These are phyloP conservation scores for Elymus sibiricus DNA, from an alignment of 176 grass and related monocot genomes.

Conservation along the genomic window DNA sequence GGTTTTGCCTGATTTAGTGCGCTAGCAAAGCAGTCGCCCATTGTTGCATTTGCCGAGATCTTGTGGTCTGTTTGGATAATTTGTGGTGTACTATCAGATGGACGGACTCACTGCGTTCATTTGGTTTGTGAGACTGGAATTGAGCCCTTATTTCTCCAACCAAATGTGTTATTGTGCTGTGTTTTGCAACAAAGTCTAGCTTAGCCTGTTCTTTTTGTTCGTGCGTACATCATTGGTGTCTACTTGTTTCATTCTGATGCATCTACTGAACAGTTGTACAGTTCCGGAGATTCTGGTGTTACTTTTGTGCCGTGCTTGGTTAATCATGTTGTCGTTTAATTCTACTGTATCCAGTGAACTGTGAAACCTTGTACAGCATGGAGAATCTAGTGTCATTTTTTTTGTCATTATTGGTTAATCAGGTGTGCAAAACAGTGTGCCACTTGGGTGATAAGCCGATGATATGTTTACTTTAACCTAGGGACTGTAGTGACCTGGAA, in stretches of 20 bases:
- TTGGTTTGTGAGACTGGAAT: conserved; percentile 3
- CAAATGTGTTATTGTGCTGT: background rate
- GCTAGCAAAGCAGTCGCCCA: background rate
- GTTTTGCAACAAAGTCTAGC: background rate
- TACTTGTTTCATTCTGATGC: background rate
- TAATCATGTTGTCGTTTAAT: background rate
- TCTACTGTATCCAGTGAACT: background rate
- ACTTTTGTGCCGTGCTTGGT: background rate
- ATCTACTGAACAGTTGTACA: background rate
- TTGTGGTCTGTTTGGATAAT: background rate
- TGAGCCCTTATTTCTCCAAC: background rate
- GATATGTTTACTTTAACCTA: background rate
- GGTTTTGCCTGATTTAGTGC: background rate
- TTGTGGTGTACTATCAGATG: background rate
- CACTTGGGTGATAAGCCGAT: background rate
- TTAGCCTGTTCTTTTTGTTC: background rate
- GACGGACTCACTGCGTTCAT: background rate
- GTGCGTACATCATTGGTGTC: background rate
- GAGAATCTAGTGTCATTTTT: background rate
- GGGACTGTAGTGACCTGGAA: background rate
- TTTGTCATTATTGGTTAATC: background rate
- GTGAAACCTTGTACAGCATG: background rate
- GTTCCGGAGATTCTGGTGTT: background rate
- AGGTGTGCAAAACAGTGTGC: background rate
- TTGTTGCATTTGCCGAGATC: conserved; percentile 21